Evolutionary conservation across 2,329 filamentous ascomycete species (phyloP), one percentile per base, ranked within the genome.

Genomic region (Ophiostoma novo-ulmi): DNA sequence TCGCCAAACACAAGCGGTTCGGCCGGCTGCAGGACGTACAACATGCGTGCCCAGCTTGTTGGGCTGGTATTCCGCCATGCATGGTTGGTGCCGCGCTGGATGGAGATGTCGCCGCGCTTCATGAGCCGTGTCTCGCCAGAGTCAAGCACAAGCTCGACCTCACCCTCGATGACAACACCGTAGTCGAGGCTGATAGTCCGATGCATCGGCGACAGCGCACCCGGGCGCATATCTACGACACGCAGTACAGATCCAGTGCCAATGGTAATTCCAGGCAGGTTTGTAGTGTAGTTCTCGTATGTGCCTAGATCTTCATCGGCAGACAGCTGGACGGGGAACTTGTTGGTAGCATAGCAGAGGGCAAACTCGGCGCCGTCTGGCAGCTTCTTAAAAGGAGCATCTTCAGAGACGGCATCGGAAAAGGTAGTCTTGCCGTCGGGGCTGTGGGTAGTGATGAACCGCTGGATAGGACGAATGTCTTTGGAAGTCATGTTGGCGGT

Each of bases 41-140:
- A 68, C 78, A 84, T 81, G n/a, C 83, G 76, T 3, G 80, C 79
- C 83, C 82, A 84, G 22, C 81, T 79, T 0, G 78, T 82, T 55
- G 78, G 72, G 70, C 80, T 81, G 20, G 74, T 73, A 69, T 83
- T 82, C 38, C 76, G 74, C 81, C 81, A 83, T n/a, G 76, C 78
- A 75, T 83, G 82, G 74, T 78, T 81, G 8, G 81, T 83, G 4
- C 77, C 82, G 67, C 83, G 76, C 75, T 85, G 82, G 20, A 85
- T 79, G 17, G 79, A 78, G n/a, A 83, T 77, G 75, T 84, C 82
- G 1, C 83, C 83, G 58, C 78, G 77, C 68, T 78, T 74, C 78
- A 85, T 76, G 7, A 78, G 61, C 22, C 77, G 76, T 61, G 71
- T 77, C 67, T 81, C 81, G 4, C 82, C 82, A 36, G 79, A 79